Evolutionary conservation across 495 filamentous ascomycete genomes (phyloP), one percentile per base, ranked within the genome.

Genomic region (Penicillium canescens): DNA sequence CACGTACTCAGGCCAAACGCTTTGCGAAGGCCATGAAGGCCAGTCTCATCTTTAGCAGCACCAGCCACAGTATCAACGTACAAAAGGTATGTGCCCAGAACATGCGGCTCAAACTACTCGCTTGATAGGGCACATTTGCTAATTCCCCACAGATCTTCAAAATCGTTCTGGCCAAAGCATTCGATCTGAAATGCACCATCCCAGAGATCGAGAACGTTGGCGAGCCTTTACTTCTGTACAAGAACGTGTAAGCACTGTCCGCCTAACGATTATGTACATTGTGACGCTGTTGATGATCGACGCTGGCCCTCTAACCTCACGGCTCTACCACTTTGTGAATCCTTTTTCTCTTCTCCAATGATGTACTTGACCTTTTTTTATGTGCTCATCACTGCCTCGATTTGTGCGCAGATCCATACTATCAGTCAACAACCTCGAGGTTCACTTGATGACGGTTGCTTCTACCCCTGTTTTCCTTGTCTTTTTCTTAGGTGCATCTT

Each of bases 21-120:
- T 98, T 98, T 68, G 94, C 94, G 51, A 95, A 96, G 67, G 94
- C 94, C 11, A 98, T 98, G 94, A 91, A 93, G 59, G 94, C 94
- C 50, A 89, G 88, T 63, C 76, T 98, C 57, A 97, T 98, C 66
- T 98, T 98, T 74, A 96, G 91, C 74, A 96, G 92, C 68, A 98
- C 94, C 26, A 96, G 91, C 69, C 94, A 98, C 71, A 96, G 91
- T 70, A 98, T 98, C 78, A 98, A 98, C 61, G 94, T 98, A 28
- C 94, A 98, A 69, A 98, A 98, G 89, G 94, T 96, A 64, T 23
- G 71, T 55, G 13, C 31, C 28, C 10, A 24, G 6, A 49, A 7
- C 18, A 33, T 28, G 4, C 51, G 28, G 9, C 36, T 31, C 14
- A 45, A 21, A 34, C 18, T 26, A 16, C 42, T 35, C 2, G 11